Percentiles rank a stretch among this genome's conserved stretches.
Conservation (phyloP, 495 filamentous ascomycete genomes). For the Talaromyces wortmannii region DNA sequence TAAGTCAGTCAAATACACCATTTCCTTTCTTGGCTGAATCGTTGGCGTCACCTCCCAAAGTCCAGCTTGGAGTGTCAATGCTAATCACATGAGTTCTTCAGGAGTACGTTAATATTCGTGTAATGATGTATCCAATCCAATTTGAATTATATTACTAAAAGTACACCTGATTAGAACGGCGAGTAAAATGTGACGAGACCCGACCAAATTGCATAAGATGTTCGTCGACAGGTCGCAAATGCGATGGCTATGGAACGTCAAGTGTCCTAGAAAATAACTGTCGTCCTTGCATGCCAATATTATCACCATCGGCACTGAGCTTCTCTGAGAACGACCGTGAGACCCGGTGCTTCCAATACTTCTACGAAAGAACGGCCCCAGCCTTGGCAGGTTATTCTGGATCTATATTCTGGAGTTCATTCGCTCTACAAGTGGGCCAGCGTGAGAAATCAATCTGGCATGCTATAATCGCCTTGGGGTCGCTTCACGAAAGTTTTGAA, state of each 20-base stretch:
- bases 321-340: slow-evolving; percentile 20
- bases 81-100: background rate
- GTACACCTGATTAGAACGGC: slow-evolving; percentile 16
- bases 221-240: slow-evolving; percentile 28
- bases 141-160: background rate
- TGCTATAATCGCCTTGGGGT: slow-evolving; percentile 56
- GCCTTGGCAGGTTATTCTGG: slow-evolving; percentile 58
- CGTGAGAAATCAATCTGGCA: slow-evolving; percentile 55
- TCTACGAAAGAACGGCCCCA: slow-evolving; percentile 48
- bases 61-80: background rate
- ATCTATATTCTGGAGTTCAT: slow-evolving; percentile 50
- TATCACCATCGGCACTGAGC: background rate
- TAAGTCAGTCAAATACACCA: slow-evolving; percentile 5
- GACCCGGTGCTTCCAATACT: slow-evolving; percentile 52
- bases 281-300: background rate
- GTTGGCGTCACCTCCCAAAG: background rate
- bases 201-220: slow-evolving; percentile 28
- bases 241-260: slow-evolving; percentile 17
- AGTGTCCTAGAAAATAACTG: background rate
- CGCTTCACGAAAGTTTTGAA: slow-evolving; percentile 56
- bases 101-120: background rate
- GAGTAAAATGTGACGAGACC: slow-evolving; percentile 42
- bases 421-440: slow-evolving; percentile 49
- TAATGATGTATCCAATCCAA: no score
- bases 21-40: background rate